Percentiles rank a stretch among this genome's conserved stretches.
These are phyloP conservation scores for Rostrohypoxylon terebratum DNA, from an alignment of 495 filamentous ascomycete species.

Conservation along the genomic window DNA sequence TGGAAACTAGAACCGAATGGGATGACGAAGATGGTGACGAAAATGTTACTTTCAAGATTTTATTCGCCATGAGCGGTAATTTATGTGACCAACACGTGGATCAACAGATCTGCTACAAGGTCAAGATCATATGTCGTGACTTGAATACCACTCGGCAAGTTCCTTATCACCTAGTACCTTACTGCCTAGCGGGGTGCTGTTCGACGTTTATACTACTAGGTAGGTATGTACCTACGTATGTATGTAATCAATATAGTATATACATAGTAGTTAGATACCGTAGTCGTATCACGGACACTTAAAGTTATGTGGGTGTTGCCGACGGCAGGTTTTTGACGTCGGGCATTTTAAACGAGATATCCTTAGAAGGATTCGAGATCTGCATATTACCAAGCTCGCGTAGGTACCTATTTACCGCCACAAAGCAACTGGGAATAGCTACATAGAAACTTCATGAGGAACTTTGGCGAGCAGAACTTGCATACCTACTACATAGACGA, in stretches of 20 bases:
- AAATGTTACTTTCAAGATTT: slow-evolving; percentile 27
- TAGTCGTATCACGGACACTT: slow-evolving; percentile 4
- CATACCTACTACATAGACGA: background rate
- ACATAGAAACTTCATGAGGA: slow-evolving; percentile 4
- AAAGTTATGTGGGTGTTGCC: slow-evolving; percentile 5
- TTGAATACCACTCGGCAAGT: slow-evolving; percentile 9
- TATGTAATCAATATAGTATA: background rate
- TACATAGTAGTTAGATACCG: background rate
- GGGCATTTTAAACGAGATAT: slow-evolving; percentile 22
- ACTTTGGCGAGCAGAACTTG: slow-evolving; percentile 11
- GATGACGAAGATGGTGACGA: slow-evolving; percentile 31
- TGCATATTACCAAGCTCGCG: slow-evolving; percentile 17
- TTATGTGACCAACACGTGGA: slow-evolving; percentile 35
- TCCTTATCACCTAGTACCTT: slow-evolving; percentile 16
- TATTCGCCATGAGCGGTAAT: slow-evolving; percentile 15
- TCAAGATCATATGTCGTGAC: slow-evolving; percentile 9
- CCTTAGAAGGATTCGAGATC: slow-evolving; percentile 25
- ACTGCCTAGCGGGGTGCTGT: slow-evolving; percentile 16
- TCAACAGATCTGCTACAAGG: slow-evolving; percentile 41
- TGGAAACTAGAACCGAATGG: slow-evolving; percentile 25
- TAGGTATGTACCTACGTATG: too few relatives aligned
- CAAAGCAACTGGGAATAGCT: background rate
- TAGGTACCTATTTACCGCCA: slow-evolving; percentile 9
- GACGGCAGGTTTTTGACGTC: slow-evolving; percentile 22
- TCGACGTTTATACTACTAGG: background rate